These are phyloP conservation scores for Lepiota venenata DNA, from an alignment of 768 basidiomycete species.

Conservation along the genomic window DNA sequence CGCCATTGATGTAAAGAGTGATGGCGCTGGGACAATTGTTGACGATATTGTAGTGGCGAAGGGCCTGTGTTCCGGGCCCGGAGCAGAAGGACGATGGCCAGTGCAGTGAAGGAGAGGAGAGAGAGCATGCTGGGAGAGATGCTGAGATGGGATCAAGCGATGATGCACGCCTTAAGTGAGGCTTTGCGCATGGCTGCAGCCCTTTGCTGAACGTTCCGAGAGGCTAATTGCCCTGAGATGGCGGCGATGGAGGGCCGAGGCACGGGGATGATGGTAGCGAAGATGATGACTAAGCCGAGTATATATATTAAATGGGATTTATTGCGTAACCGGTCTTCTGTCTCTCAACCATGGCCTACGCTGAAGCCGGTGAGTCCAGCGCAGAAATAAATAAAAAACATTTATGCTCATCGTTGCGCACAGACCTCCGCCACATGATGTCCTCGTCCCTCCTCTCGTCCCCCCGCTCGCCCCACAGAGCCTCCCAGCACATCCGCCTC, in stretches of 20 bases:
- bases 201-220: too few relatives aligned
- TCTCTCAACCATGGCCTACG: neutral
- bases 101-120: neutral
- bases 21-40: slow-evolving; percentile 15
- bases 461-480: slow-evolving; percentile 24
- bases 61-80: neutral
- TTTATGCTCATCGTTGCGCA: too few relatives aligned
- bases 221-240: neutral
- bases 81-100: neutral
- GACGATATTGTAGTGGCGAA: slow-evolving; percentile 10
- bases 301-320: neutral
- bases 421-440: slow-evolving; percentile 55
- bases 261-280: neutral
- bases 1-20: slow-evolving; percentile 13
- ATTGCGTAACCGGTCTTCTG: neutral
- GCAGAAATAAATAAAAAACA: too few relatives aligned
- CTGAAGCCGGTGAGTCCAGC: neutral
- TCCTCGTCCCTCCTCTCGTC: slow-evolving; percentile 42
- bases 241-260: neutral
- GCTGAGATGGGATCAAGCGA: slow-evolving; percentile 17
- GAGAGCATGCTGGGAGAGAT: neutral
- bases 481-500: slow-evolving; percentile 47
- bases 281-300: slow-evolving; percentile 6
- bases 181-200: slow-evolving; percentile 12
- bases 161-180: slow-evolving; percentile 18